These are phyloP conservation scores for Lactarius deliciosus DNA, from an alignment of 768 basidiomycete species.

Conservation along the genomic window DNA sequence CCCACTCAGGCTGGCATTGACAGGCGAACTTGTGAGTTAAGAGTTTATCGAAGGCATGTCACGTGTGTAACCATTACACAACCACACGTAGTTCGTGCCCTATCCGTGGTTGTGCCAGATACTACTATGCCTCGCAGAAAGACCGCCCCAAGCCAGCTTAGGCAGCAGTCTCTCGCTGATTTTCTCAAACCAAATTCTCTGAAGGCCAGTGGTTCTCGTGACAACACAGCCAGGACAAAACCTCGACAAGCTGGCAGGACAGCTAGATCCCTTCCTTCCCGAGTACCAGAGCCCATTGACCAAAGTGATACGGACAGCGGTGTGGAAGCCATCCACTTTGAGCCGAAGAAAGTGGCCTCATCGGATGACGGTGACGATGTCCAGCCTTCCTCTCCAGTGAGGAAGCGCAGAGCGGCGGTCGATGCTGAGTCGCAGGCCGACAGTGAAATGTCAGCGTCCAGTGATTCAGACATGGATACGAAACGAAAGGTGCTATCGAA, in stretches of 20 bases:
- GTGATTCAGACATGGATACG: slow-evolving; percentile 14
- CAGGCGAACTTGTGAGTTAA: neutral
- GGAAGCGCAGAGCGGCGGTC: slow-evolving; percentile 28
- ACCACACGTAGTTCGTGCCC: neutral
- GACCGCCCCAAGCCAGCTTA: slow-evolving; percentile 1
- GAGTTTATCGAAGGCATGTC: neutral
- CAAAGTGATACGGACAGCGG: slow-evolving; percentile 36
- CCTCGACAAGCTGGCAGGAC: neutral
- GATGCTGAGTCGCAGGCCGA: slow-evolving; percentile 11
- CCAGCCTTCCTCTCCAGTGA: slow-evolving; percentile 31
- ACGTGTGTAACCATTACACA: neutral
- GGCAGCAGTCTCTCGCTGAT: slow-evolving; percentile 13
- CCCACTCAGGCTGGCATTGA: neutral
- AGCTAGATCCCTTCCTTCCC: neutral
- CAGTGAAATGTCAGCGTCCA: neutral
- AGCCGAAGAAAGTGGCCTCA: slow-evolving; percentile 35
- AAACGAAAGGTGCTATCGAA: slow-evolving; percentile 5
- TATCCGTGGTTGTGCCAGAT: no score
- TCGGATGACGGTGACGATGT: slow-evolving; percentile 32
- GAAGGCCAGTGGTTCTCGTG: slow-evolving; percentile 4
- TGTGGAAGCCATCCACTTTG: slow-evolving; percentile 53
- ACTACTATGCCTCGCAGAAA: slow-evolving; percentile 24
- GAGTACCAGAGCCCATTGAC: neutral
- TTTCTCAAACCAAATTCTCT: slow-evolving; percentile 13
- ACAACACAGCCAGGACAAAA: slow-evolving; percentile 4